Base-by-base conservation (phyloP, 2,329 filamentous ascomycete genomes). In the Dryadomyces sulphureus region DNA sequence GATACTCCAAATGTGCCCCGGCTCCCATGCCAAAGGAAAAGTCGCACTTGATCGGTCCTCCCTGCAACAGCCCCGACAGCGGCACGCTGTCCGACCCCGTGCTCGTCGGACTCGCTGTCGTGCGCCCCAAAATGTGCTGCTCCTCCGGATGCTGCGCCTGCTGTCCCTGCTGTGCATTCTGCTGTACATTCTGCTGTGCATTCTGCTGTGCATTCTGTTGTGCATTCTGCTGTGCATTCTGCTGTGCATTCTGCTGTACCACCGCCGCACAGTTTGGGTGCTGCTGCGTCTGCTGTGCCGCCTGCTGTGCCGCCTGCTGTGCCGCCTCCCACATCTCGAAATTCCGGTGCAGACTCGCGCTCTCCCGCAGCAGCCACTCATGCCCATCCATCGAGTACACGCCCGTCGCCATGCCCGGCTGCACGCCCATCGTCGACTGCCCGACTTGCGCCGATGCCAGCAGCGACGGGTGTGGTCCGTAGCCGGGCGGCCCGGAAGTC, bases 281-380 rank as follows among this genome's bases (percentile, higher is more conserved):
- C n/a, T 48, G 48, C n/a, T 41, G 48, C 14, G 25, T 43, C 16
- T 43, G 36, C 20, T 41, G 48, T 7, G 41, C 30, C 9, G 41
- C 43, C 12, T 36, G 34, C 3, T 45, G 27, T 3, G 48, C 41
- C 16, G 45, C 41, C 65, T n/a, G n/a, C n/a, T n/a, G n/a, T n/a
- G n/a, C n/a, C n/a, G n/a, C n/a, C n/a, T n/a, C 67, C 73, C 73
- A 77, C 3, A 64, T 59, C 46, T 74, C 67, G 53, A 77, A 77
- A 49, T 73, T 68, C 46, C 75, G 70, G 48, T 77, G 72, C 72
- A 73, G 76, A 49, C 65, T 71, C 22, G 69, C 72, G 17, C 73
- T 68, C 49, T 77, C 74, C 45, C 67, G 74, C 19, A 77, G 57
- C 52, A 75, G 73, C 70, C 72, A 78, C 35, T 76, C 70, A 49